These are phyloP conservation scores for Rhodamnia rubescens DNA, from an alignment of 345 rosid species.

Conservation along the genomic window DNA sequence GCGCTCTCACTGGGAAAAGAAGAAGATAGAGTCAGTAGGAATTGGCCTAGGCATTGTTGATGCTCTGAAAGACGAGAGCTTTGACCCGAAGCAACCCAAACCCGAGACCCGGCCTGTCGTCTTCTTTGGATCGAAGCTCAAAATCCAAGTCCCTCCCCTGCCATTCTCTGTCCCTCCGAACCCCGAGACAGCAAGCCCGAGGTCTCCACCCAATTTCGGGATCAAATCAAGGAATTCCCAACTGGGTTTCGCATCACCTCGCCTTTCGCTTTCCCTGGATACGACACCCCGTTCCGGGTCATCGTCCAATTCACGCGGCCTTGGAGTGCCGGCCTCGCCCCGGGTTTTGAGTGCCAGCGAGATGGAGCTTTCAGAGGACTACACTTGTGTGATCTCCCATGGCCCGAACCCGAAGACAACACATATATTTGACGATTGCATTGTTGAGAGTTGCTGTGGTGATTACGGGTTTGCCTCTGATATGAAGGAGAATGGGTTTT, in stretches of 20 bases:
- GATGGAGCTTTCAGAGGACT: constrained; percentile 88
- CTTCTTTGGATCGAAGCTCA: constrained; percentile 63
- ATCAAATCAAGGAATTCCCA: constrained; percentile 43
- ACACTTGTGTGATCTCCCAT: constrained; percentile 80
- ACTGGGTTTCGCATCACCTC: not conserved
- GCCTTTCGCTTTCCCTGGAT: not conserved
- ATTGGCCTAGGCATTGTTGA: constrained; percentile 66
- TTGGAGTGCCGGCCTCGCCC: not conserved
- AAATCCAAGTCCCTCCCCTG: constrained; percentile 61
- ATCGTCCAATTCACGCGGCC: not conserved
- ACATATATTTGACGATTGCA: constrained; percentile 79
- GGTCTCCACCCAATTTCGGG: constrained; percentile 60
- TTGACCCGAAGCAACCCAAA: constrained; percentile 28
- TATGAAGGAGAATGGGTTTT: constrained; percentile 73
- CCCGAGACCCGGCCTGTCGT: constrained; percentile 41
- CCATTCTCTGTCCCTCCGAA: constrained; percentile 11
- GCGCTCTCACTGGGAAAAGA: constrained; percentile 8
- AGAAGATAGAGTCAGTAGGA: constrained; percentile 18
- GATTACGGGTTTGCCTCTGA: not conserved
- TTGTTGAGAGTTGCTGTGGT: constrained; percentile 45
- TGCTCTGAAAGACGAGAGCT: constrained; percentile 35
- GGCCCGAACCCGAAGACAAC: constrained; percentile 88
- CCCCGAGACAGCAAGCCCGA: constrained; percentile 30
- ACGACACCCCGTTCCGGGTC: not conserved
- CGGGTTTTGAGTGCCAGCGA: constrained; percentile 9